phyloP scores from a whole-genome alignment of 1,284 basidiomycete species.

The Pholiota adiposa region DNA sequence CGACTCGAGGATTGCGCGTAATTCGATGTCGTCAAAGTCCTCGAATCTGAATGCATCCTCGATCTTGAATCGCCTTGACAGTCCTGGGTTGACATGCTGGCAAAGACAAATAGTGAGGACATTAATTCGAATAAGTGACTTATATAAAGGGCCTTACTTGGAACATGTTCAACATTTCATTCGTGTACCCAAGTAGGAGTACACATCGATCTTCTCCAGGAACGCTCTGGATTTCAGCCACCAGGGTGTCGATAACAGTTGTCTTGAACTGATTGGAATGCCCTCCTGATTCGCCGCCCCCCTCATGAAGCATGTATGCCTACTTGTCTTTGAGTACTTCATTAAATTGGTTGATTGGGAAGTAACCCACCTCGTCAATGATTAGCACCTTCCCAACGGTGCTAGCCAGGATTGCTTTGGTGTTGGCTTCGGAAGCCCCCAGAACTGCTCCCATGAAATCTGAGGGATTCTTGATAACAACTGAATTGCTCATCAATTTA shows the following conservation, averaged over 20 bases:
- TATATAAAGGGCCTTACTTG: slow-evolving; percentile 51
- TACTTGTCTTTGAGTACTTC: slow-evolving; percentile 26
- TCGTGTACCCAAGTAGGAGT: slow-evolving; percentile 64
- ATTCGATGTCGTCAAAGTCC: slow-evolving; percentile 58
- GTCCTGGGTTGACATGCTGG: slow-evolving; percentile 71
- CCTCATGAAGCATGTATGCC: slow-evolving; percentile 71
- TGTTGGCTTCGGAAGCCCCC: slow-evolving; percentile 63
- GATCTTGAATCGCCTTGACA: slow-evolving; percentile 63
- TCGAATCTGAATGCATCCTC: slow-evolving; percentile 71
- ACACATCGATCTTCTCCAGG: slow-evolving; percentile 73
- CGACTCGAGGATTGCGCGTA: slow-evolving; percentile 52
- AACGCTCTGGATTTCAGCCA: slow-evolving; percentile 69
- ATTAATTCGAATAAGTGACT: too few species aligned
- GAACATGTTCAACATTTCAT: slow-evolving; percentile 72
- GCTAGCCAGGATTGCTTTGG: slow-evolving; percentile 59
- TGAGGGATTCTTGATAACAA: slow-evolving; percentile 66
- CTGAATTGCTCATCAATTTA: slow-evolving; percentile 34
- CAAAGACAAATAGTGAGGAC: neutral
- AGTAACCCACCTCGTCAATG: slow-evolving; percentile 61
- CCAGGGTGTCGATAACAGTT: slow-evolving; percentile 72
- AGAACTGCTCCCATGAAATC: slow-evolving; percentile 61
- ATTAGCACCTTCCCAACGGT: slow-evolving; percentile 67
- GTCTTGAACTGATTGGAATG: slow-evolving; percentile 57
- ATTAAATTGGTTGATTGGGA: neutral
- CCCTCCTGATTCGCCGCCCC: slow-evolving; percentile 26